phyloP scores from a whole-genome alignment of 2,329 filamentous ascomycete genomes.

The Akanthomyces muscarius region DNA sequence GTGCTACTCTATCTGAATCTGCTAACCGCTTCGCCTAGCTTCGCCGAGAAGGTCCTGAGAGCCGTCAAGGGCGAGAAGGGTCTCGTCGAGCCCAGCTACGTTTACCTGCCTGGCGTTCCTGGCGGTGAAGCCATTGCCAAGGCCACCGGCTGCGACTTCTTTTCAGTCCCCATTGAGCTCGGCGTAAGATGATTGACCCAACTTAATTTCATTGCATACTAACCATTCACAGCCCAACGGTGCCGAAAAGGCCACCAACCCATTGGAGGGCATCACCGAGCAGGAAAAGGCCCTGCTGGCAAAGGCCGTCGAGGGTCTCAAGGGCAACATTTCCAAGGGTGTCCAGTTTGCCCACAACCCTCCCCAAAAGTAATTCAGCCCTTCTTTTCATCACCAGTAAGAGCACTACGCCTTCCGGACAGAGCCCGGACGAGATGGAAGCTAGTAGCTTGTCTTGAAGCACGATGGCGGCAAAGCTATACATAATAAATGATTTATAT shows the following conservation, averaged over 20 bases:
- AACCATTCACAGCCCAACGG: conserved; percentile 62
- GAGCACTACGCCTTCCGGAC: conserved; percentile 25
- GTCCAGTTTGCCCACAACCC: conserved; percentile 83
- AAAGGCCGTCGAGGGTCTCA: conserved; percentile 70
- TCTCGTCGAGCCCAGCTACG: conserved; percentile 89
- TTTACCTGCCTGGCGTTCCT: conserved; percentile 87
- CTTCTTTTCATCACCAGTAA: conserved; percentile 6
- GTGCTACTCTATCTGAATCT: conserved; percentile 11
- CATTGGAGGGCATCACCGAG: conserved; percentile 71
- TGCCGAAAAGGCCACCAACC: conserved; percentile 79
- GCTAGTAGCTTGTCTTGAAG: conserved; percentile 25
- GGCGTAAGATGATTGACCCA: conserved; percentile 62
- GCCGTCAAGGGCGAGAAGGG: conserved; percentile 85
- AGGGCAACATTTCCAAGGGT: conserved; percentile 93
- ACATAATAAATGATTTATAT: conserved; percentile 33
- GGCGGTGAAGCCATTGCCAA: conserved; percentile 84
- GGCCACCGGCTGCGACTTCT: conserved; percentile 83
- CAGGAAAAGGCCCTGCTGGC: conserved; percentile 86
- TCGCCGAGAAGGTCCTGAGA: conserved; percentile 90
- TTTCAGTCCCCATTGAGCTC: conserved; percentile 93
- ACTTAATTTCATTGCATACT: conserved; percentile 24
- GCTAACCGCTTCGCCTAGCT: conserved; percentile 47
- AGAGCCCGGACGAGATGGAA: conserved; percentile 26
- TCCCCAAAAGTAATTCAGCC: conserved; percentile 72
- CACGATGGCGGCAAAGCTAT: conserved; percentile 33